Percentiles rank a stretch among this genome's conserved stretches.
These are phyloP conservation scores for Suhomyces chickasaworum DNA, from an alignment of 1,139 yeast species.

Conservation along the genomic window DNA sequence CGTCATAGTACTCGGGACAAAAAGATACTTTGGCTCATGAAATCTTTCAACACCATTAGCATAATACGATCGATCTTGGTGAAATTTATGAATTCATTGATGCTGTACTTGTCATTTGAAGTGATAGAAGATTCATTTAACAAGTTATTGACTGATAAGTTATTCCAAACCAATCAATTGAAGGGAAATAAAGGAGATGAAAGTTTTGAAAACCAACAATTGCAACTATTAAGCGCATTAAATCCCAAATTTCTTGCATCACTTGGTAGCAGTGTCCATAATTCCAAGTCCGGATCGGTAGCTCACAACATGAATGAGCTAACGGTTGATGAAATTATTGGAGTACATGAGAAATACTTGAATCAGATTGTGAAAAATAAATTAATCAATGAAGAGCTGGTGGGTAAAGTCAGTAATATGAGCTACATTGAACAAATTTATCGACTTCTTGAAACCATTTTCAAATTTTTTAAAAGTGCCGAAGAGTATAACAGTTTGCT, in stretches of 20 bases:
- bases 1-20: conserved; percentile 23
- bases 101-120: conserved; percentile 48
- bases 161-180: conserved; percentile 22
- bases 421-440: conserved; percentile 51
- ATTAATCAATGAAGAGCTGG: conserved; percentile 34
- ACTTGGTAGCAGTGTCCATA: conserved; percentile 11
- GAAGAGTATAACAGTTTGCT: conserved; percentile 45
- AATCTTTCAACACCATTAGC: conserved; percentile 41
- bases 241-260: conserved; percentile 16
- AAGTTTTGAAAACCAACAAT: conserved; percentile 17
- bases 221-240: conserved; percentile 16
- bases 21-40: conserved; percentile 31
- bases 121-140: conserved; percentile 49
- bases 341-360: conserved; percentile 45
- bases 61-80: conserved; percentile 49
- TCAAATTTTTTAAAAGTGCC: conserved; percentile 46
- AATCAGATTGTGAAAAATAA: conserved; percentile 41
- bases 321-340: conserved; percentile 52
- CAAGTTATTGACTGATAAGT: conserved; percentile 27
- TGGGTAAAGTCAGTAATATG: conserved; percentile 44
- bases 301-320: conserved; percentile 23
- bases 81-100: conserved; percentile 46
- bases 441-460: conserved; percentile 41
- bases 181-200: conserved; percentile 10
- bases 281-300: conserved; percentile 7